Base-by-base conservation (phyloP, 75 land plant genomes). In the Cunninghamia lanceolata region DNA sequence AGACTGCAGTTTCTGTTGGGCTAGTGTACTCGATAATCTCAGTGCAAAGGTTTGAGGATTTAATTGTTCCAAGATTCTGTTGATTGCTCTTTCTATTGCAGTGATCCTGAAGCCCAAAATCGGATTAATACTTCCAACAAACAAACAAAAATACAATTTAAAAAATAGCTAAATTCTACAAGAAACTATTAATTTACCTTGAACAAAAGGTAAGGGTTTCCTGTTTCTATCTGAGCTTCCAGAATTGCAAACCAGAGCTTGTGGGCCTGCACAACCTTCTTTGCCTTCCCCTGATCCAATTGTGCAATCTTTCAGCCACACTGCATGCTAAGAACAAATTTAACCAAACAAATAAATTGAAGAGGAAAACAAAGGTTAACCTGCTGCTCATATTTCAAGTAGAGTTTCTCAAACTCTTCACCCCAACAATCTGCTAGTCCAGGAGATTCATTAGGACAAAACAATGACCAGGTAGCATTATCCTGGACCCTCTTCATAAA, bases 381-480 rank as follows among this genome's bases (percentile, higher is more conserved):
- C 90, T 90, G 88, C 9, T 39, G 32, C 63, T 88, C 90, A 78
- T 90, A 90, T 52, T 38, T 86, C 1, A 43, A 53, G 43, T 90
- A 90, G n/a, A n/a, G n/a, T n/a, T n/a, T n/a, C n/a, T n/a, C n/a
- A n/a, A n/a, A n/a, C n/a, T n/a, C n/a, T n/a, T n/a, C 88, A n/a
- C 90, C 91, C 91, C 91, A 90, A 90, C 91, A 90, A 59, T 90
- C 91, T n/a, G 88, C 90, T 36, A 88, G 70, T 3, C 90, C 90
- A 70, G 91, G 90, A 66, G 90, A 81, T 56, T 88, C 91, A 78
- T 84, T 88, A 1, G 90, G 88, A 80, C 92, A 91, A 39, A 91
- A 90, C 34, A 90, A 74, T 73, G 91, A 90, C 91, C 87, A 90
- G 25, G 75, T 83, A 9, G 85, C 40, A 40, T 40, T 40, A 1